These are phyloP conservation scores for Cercophora sp. DNA, from an alignment of 495 filamentous ascomycete species.

Conservation along the genomic window DNA sequence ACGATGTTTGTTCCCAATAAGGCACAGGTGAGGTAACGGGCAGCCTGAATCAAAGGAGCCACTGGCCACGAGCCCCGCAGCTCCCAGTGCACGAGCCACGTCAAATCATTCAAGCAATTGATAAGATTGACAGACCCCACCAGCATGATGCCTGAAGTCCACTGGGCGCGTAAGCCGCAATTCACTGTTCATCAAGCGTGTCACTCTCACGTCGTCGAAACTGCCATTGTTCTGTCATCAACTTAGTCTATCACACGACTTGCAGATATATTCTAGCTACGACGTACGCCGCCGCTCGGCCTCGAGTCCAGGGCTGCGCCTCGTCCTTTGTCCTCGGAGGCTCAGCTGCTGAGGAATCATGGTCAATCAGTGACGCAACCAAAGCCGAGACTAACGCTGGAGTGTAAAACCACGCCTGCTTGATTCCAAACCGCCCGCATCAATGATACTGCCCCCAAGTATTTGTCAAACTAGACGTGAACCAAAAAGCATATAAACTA, in stretches of 20 bases:
- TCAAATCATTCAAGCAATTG: no score
- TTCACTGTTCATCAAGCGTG: no score
- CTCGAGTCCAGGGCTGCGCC: neutral
- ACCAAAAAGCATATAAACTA: neutral
- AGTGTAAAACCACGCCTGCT: neutral
- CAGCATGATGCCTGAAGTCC: no score
- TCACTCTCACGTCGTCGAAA: no score
- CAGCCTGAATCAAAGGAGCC: neutral
- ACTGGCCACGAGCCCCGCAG: neutral
- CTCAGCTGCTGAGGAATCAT: neutral
- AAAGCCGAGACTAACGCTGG: no score
- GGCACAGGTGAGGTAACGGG: neutral
- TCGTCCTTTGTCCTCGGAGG: neutral
- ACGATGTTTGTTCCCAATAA: neutral
- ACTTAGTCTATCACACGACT: no score
- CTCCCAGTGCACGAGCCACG: no score
- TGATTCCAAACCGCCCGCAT: conserved; percentile 9
- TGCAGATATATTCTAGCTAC: no score
- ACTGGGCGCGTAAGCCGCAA: no score
- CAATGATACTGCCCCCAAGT: neutral
- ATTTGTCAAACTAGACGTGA: no score
- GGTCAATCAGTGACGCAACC: conserved; percentile 13
- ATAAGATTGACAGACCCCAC: no score
- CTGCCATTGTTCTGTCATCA: no score
- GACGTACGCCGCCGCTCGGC: neutral